Evolutionary conservation across 345 rosid species (phyloP).

Genomic region (Arabis alpina): DNA sequence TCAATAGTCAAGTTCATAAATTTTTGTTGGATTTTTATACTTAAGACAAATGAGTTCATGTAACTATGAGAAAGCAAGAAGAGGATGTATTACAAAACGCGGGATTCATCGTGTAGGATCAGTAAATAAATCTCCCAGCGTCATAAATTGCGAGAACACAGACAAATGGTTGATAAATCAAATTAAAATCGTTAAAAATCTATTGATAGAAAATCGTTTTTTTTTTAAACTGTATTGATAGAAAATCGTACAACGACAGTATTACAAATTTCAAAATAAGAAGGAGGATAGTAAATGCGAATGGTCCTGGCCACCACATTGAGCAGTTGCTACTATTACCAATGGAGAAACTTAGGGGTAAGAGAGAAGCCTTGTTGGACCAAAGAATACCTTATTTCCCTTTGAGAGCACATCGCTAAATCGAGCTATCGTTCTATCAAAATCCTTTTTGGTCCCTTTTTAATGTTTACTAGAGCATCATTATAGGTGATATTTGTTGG

Average conservation of each 20-base stretch:
- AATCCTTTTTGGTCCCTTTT: slow-evolving; percentile 34
- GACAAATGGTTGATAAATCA: not conserved
- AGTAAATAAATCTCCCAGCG: not conserved
- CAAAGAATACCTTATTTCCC: slow-evolving; percentile 28
- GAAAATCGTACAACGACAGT: slow-evolving; percentile 15
- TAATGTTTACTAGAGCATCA: slow-evolving; percentile 25
- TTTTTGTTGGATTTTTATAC: too few relatives aligned
- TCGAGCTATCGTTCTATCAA: slow-evolving; percentile 11
- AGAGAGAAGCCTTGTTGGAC: slow-evolving; percentile 30
- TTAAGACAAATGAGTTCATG: not conserved
- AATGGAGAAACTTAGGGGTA: slow-evolving; percentile 20
- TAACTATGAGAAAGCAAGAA: not conserved
- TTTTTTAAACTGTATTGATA: too few relatives aligned
- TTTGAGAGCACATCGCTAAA: slow-evolving; percentile 14
- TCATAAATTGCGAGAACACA: not conserved
- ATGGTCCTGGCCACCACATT: slow-evolving; percentile 36
- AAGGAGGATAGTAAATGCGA: slow-evolving; percentile 27
- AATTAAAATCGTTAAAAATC: slow-evolving; percentile 4
- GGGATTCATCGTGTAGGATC: not conserved
- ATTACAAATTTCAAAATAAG: slow-evolving; percentile 11
- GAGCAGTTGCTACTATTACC: slow-evolving; percentile 24
- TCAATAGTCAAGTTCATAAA: too few relatives aligned
- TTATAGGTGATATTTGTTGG: too few relatives aligned
- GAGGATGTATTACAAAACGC: not conserved
- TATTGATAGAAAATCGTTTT: slow-evolving; percentile 9